Evolutionary conservation across 768 basidiomycete species (phyloP).

Genomic region (Megacollybia marginata): DNA sequence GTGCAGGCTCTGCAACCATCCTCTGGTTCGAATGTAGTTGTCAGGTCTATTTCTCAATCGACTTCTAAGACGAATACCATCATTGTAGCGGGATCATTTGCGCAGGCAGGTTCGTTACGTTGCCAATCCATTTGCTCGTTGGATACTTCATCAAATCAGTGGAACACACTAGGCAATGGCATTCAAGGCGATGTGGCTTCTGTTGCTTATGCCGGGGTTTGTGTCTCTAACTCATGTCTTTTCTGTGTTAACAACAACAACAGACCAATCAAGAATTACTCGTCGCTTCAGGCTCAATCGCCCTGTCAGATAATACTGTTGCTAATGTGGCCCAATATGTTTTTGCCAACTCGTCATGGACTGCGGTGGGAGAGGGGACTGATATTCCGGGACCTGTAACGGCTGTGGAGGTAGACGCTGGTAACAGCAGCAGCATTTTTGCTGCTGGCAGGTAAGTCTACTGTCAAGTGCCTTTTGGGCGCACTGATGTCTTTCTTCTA

Average conservation of each 20-base stretch:
- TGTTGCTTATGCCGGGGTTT: constrained; percentile 75
- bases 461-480: background rate
- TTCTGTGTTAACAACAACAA: background rate
- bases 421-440: constrained; percentile 79
- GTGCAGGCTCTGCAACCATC: constrained; percentile 54
- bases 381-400: constrained; percentile 85
- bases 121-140: constrained; percentile 80
- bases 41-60: constrained; percentile 66
- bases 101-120: constrained; percentile 62
- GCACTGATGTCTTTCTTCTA: constrained; percentile 3
- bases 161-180: constrained; percentile 75
- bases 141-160: constrained; percentile 61
- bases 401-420: constrained; percentile 78
- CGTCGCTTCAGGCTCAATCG: constrained; percentile 75
- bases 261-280: constrained; percentile 64
- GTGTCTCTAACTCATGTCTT: constrained; percentile 18
- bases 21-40: constrained; percentile 48
- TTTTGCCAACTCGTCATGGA: constrained; percentile 73
- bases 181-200: constrained; percentile 76
- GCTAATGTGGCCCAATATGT: constrained; percentile 71
- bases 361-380: constrained; percentile 46
- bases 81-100: constrained; percentile 85
- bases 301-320: constrained; percentile 51
- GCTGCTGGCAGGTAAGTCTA: constrained; percentile 76
- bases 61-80: constrained; percentile 52